phyloP scores from a whole-genome alignment of 345 rosid genomes.

The Kernera saxatilis region DNA sequence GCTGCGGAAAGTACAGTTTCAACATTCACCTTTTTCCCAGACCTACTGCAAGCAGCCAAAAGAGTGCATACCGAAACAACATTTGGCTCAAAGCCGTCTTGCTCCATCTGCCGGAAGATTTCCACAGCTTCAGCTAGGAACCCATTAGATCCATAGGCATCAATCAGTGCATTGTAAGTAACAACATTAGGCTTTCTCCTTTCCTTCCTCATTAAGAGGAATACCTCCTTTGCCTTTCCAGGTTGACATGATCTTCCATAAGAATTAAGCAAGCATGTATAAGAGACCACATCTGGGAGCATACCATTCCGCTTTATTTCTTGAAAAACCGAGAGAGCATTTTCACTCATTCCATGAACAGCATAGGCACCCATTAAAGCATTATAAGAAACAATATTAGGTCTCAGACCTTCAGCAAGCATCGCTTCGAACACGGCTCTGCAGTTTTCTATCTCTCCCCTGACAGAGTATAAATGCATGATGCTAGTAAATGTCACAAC shows the following conservation, averaged over 20 bases:
- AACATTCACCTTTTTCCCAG: constrained; percentile 60
- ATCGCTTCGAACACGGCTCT: constrained; percentile 62
- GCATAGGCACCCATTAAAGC: constrained; percentile 82
- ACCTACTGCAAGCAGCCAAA: constrained; percentile 81
- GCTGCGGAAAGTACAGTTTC: constrained; percentile 79
- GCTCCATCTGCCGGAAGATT: constrained; percentile 77
- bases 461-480: constrained; percentile 64
- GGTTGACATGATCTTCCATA: constrained; percentile 88
- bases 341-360: constrained; percentile 71
- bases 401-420: constrained; percentile 83
- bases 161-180: constrained; percentile 77
- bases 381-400: constrained; percentile 75
- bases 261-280: constrained; percentile 77
- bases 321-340: constrained; percentile 66
- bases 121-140: constrained; percentile 70
- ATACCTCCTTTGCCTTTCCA: constrained; percentile 64
- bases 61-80: constrained; percentile 80
- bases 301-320: constrained; percentile 60
- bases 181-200: constrained; percentile 71
- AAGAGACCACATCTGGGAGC: constrained; percentile 75
- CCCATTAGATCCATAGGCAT: constrained; percentile 90
- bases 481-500: constrained; percentile 77
- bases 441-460: constrained; percentile 75
- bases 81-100: constrained; percentile 60
- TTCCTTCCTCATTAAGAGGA: constrained; percentile 61